These are phyloP conservation scores for Fusarium subglutinans DNA, from an alignment of 2,329 filamentous ascomycete genomes.

Conservation along the genomic window DNA sequence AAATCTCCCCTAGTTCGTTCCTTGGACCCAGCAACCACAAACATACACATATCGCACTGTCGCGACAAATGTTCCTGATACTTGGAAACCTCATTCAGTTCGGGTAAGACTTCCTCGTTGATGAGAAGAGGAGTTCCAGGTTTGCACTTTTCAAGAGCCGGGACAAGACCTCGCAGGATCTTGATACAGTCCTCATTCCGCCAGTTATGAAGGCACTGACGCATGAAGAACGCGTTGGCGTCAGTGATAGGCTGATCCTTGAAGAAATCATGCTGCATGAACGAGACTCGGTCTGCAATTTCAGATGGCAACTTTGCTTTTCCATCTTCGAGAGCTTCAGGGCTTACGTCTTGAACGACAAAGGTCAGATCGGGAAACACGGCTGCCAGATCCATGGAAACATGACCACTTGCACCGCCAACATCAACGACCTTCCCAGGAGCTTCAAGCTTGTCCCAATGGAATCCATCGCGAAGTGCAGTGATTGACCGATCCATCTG, in stretches of 20 bases:
- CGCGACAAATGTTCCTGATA: not conserved
- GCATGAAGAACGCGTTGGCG: not conserved
- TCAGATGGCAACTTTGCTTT: not conserved
- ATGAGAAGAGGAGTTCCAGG: not conserved
- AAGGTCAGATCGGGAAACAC: not conserved
- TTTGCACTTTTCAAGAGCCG: not conserved
- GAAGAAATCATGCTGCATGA: conserved; percentile 1
- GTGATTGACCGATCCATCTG: not conserved
- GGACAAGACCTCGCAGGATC: not conserved
- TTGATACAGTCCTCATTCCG: not conserved
- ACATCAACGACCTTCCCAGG: not conserved
- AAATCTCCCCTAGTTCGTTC: not conserved
- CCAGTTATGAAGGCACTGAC: conserved; percentile 1
- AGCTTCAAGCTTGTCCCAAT: not conserved
- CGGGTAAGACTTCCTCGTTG: not conserved
- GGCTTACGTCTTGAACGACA: not conserved
- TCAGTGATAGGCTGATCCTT: not conserved
- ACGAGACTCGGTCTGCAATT: not conserved
- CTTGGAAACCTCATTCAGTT: not conserved
- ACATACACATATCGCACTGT: not conserved
- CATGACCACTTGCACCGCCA: not conserved
- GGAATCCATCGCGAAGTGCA: not conserved
- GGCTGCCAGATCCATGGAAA: not conserved
- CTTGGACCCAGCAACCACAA: not conserved
- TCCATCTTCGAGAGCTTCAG: not conserved